phyloP scores from a whole-genome alignment of 306 rosid species.

The Acmispon strigosus region DNA sequence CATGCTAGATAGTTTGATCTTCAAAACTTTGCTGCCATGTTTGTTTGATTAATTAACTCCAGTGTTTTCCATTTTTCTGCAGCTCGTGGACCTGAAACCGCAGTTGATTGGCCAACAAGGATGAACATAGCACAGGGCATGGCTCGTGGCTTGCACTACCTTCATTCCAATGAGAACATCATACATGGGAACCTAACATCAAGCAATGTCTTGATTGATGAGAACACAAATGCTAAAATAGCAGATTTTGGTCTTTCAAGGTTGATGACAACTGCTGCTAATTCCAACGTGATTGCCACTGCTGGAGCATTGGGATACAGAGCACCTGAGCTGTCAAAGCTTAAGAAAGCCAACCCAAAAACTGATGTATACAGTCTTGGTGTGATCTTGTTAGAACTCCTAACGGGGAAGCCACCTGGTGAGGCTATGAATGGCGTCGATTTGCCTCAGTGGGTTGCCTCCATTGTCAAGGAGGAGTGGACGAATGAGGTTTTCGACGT shows the following conservation, averaged over 20 bases:
- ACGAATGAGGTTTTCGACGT: conserved; percentile 86
- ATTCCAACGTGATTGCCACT: conserved; percentile 77
- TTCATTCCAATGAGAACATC: conserved; percentile 62
- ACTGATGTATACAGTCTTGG: conserved; percentile 91
- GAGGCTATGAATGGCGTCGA: conserved; percentile 81
- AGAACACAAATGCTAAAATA: conserved; percentile 44
- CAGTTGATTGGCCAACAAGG: conserved; percentile 76
- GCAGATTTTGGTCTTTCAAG: conserved; percentile 79
- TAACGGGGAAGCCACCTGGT: conserved; percentile 87
- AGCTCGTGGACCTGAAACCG: conserved; percentile 70
- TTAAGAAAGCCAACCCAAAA: conserved; percentile 75
- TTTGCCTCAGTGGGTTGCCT: conserved; percentile 98
- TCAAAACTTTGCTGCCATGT: not conserved
- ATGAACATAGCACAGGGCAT: conserved; percentile 73
- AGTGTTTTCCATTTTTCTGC: conserved; percentile 17
- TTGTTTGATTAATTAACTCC: not conserved
- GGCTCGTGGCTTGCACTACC: conserved; percentile 63
- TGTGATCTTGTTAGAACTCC: conserved; percentile 86
- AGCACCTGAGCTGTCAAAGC: conserved; percentile 83
- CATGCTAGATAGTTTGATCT: no score
- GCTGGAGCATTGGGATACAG: conserved; percentile 84
- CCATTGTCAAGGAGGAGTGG: conserved; percentile 97
- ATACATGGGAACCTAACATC: conserved; percentile 87
- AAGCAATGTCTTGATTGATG: conserved; percentile 69
- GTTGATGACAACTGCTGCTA: conserved; percentile 83